A percentile compares a stretch with the other conserved stretches of the same genome.
Conservation (phyloP, 208 protist species). For the Hexamita inflata region DNA sequence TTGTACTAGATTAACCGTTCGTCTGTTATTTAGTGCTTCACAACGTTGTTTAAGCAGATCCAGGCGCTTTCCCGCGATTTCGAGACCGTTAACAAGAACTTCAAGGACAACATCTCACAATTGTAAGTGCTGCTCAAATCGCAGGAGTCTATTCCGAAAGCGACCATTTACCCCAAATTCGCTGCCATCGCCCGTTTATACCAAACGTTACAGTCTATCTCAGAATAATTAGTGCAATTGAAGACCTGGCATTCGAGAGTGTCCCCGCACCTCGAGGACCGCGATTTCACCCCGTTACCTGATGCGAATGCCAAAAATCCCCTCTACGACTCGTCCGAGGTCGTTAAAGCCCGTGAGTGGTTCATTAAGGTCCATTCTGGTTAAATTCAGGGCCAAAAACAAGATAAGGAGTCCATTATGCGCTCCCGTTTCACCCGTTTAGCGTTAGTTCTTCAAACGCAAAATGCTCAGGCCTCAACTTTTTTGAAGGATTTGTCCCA, state of each 20-base stretch:
- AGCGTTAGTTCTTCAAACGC: no score
- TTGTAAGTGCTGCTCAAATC: background rate
- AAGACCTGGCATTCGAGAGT: conserved; percentile 2
- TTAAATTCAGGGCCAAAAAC: no score
- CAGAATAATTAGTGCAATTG: background rate
- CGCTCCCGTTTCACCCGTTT: no score
- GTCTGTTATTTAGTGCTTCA: background rate
- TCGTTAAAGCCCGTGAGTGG: background rate
- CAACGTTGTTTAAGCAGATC: background rate
- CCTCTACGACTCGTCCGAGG: background rate
- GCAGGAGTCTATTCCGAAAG: conserved; percentile 10
- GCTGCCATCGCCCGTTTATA: background rate
- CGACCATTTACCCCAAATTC: conserved; percentile 12
- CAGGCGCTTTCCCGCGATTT: background rate
- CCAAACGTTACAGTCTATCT: background rate
- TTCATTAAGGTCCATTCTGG: no score
- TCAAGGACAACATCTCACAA: background rate
- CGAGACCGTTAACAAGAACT: background rate
- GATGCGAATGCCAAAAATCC: background rate
- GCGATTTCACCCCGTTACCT: conserved; percentile 1
- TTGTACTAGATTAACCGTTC: conserved; percentile 5
- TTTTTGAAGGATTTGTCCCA: background rate
- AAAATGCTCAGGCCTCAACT: no score
- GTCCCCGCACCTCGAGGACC: background rate
- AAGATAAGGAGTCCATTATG: no score